Evolutionary conservation across 2,329 filamentous ascomycete genomes (phyloP).

Genomic region (Chrysosporium queenslandicum): DNA sequence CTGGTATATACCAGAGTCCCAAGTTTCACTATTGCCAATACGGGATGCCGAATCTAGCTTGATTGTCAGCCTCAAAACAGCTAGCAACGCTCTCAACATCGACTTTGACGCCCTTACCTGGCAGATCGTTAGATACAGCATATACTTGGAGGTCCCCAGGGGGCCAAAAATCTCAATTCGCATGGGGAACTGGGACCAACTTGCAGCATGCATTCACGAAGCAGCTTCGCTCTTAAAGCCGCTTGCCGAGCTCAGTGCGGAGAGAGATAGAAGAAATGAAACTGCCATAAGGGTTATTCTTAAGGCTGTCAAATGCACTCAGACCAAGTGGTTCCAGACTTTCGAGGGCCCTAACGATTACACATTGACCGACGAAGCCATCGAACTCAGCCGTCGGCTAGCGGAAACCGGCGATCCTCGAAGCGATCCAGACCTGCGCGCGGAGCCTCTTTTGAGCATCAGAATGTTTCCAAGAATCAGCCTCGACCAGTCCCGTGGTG

Average conservation of each 20-base stretch:
- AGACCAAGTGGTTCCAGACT: constrained; percentile 4
- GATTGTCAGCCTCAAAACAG: constrained; percentile 1
- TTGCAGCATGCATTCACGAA: not conserved
- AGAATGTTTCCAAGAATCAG: not conserved
- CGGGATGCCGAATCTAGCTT: not conserved
- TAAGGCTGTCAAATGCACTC: not conserved
- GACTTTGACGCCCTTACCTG: constrained; percentile 6
- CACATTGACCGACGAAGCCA: not conserved
- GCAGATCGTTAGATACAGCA: constrained; percentile 12
- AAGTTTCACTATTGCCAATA: not conserved
- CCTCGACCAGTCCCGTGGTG: too few relatives aligned
- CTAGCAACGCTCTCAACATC: not conserved
- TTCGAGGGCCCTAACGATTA: not conserved
- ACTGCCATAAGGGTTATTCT: not conserved
- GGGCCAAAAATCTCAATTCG: constrained; percentile 10
- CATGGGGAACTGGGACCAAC: constrained; percentile 4
- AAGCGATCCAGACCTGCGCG: not conserved
- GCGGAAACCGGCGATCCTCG: constrained; percentile 9
- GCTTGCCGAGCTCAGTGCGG: not conserved
- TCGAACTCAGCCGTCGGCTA: constrained; percentile 4
- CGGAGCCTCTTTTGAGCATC: constrained; percentile 3
- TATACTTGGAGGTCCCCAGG: constrained; percentile 5
- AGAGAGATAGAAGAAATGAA: not conserved
- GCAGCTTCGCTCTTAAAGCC: not conserved
- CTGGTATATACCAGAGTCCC: not conserved